Evolutionary conservation across 116 monocot species (phyloP), one percentile per base, ranked within the genome.

Genomic region (Thalassia testudinum): DNA sequence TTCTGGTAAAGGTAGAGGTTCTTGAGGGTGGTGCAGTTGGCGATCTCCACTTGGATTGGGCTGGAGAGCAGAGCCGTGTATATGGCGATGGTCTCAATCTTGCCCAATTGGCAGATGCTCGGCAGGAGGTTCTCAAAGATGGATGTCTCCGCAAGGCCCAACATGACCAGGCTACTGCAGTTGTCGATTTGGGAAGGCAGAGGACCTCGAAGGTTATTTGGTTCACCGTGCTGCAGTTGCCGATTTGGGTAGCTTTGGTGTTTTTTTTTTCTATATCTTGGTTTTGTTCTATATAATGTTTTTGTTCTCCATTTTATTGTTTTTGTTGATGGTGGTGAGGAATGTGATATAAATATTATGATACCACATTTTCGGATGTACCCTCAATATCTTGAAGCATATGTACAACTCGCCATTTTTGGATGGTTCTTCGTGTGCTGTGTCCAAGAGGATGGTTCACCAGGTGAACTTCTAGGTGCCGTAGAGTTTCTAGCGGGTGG

Each of bases 1-100:
- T 95, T 95, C 71, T 95, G 88, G 63, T 87, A 78, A 11, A 95
- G 70, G 48, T 78, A 95, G 54, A 95, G 47, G 62, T 74, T 73
- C 1, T 56, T 74, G 3, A 95, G 56, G 18, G 66, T 79, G 1
- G 66, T 74, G 48, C 95, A 95, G 49, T 84, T 76, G 12, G 78
- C 75, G 49, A 95, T 74, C 74, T 84, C 84, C 11, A 61, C 56
- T 0, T 87, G 95, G 16, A 95, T 88, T 0, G 73, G 44, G 8
- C 95, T 88, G 1, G 95, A 81, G 22, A 95, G 72, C 29, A 74
- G 43, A 0, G 95, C 54, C 1, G 84, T 81, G 69, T 95, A 95
- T 24, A 88, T 64, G 18, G 95, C 84, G 25, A 95, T 78, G 40
- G 88, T 95, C 53, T 76, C 66, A 11, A 95, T 53, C 43, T 43